A percentile compares a stretch with the other conserved stretches of the same genome.
phyloP scores from a whole-genome alignment of 1,284 basidiomycete genomes.

The Pyrrhoderma lamaoense region DNA sequence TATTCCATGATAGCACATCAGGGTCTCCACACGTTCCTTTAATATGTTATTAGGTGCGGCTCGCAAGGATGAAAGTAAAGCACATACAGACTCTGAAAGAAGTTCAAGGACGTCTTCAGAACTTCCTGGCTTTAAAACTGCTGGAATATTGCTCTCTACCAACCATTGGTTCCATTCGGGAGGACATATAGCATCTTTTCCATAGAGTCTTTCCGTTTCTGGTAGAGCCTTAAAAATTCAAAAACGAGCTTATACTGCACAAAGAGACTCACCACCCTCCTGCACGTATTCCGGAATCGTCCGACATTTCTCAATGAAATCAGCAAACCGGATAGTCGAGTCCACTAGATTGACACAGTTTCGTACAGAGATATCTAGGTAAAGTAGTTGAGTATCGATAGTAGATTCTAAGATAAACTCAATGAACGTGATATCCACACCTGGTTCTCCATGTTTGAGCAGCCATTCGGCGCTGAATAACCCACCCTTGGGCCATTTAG shows the following conservation, averaged over 20 bases:
- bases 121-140: slow-evolving; percentile 39
- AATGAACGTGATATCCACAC: slow-evolving; percentile 17
- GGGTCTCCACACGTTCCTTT: slow-evolving; percentile 55
- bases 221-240: not conserved
- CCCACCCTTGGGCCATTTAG: slow-evolving; percentile 40
- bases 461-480: slow-evolving; percentile 53
- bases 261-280: slow-evolving; percentile 19
- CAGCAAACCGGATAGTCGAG: slow-evolving; percentile 22
- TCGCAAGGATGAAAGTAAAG: not conserved
- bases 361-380: slow-evolving; percentile 25
- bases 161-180: slow-evolving; percentile 56
- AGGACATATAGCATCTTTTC: slow-evolving; percentile 68
- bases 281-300: slow-evolving; percentile 9
- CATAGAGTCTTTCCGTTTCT: slow-evolving; percentile 61
- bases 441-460: slow-evolving; percentile 23
- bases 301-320: slow-evolving; percentile 25
- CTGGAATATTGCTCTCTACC: slow-evolving; percentile 39
- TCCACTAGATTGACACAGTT: slow-evolving; percentile 27
- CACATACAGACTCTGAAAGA: slow-evolving; percentile 39
- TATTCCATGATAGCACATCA: slow-evolving; percentile 74
- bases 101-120: slow-evolving; percentile 48
- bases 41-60: slow-evolving; percentile 13
- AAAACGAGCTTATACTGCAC: not conserved
- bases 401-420: not conserved
- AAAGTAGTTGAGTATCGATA: not conserved